Conservation (phyloP, 2,329 filamentous ascomycete genomes). For the Verticillium nonalfalfae region DNA sequence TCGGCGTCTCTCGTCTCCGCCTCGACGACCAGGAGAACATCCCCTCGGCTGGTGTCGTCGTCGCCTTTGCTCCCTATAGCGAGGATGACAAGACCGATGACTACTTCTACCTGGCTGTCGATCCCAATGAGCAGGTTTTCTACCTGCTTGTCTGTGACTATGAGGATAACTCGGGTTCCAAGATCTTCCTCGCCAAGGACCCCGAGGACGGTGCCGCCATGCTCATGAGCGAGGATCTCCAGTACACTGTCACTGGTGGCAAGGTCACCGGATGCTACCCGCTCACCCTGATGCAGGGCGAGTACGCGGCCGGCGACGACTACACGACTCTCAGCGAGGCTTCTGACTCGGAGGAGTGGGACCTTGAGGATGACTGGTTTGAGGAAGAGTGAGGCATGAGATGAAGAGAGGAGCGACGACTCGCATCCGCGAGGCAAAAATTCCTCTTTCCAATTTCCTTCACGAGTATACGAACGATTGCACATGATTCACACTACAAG, state of each 20-base stretch:
- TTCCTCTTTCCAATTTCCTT: neutral
- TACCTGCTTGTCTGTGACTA: conserved; percentile 23
- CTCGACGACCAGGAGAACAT: conserved; percentile 11
- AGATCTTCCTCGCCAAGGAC: conserved; percentile 20
- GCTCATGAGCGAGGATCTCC: conserved; percentile 15
- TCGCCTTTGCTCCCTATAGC: conserved; percentile 12
- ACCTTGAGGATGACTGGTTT: neutral
- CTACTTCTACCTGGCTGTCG: conserved; percentile 13
- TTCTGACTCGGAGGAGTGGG: neutral
- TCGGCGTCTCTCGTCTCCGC: conserved; percentile 23
- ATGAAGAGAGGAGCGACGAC: neutral
- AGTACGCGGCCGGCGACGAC: neutral
- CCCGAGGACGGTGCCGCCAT: conserved; percentile 13
- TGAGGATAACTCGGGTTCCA: conserved; percentile 11
- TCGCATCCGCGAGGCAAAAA: neutral
- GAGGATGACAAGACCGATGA: conserved; percentile 4
- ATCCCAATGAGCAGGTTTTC: conserved; percentile 14
- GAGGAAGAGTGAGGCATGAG: neutral
- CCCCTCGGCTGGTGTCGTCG: conserved; percentile 11
- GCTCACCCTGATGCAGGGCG: neutral
- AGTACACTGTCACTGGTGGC: conserved; percentile 19
- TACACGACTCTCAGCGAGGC: neutral
- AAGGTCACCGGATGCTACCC: conserved; percentile 9
- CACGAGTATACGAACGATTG: neutral
- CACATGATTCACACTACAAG: neutral